A percentile compares a stretch with the other conserved stretches of the same genome.
Conservation (phyloP, 1,284 basidiomycete species). For the Meira nashicola region DNA sequence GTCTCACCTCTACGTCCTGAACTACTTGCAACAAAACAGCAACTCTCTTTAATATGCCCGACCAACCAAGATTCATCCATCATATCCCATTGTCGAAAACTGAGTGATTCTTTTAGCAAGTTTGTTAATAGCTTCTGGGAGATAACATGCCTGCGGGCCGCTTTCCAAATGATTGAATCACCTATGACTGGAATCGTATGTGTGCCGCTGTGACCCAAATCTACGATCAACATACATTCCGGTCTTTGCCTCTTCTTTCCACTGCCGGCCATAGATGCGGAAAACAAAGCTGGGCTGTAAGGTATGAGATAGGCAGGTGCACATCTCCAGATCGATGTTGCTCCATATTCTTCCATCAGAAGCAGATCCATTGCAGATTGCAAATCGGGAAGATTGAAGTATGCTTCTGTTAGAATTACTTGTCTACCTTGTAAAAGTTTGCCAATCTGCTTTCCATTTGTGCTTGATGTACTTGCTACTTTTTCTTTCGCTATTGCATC, state of each 20-base stretch:
- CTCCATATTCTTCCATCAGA: constrained; percentile 93
- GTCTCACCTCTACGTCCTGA: constrained; percentile 9
- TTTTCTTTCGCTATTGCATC: constrained; percentile 15
- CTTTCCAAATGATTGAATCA: constrained; percentile 56
- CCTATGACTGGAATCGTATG: constrained; percentile 80
- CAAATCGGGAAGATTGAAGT: constrained; percentile 84
- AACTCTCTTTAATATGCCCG: constrained; percentile 80
- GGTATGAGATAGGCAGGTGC: constrained; percentile 11
- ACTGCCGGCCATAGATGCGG: not conserved
- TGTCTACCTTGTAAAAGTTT: constrained; percentile 22
- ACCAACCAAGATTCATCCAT: constrained; percentile 91
- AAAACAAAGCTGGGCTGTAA: not conserved
- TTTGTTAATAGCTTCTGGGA: constrained; percentile 92
- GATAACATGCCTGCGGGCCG: constrained; percentile 68
- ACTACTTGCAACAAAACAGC: constrained; percentile 66
- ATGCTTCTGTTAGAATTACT: constrained; percentile 77
- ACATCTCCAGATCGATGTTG: constrained; percentile 68
- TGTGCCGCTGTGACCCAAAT: constrained; percentile 86
- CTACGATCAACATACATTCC: constrained; percentile 76
- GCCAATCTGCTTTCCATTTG: constrained; percentile 8
- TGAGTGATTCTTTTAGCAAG: constrained; percentile 84
- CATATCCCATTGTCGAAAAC: constrained; percentile 95
- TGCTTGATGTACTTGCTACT: not conserved
- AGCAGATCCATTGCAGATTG: constrained; percentile 89
- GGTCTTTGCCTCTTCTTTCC: constrained; percentile 53